Percentiles rank a stretch among this genome's conserved stretches.
Evolutionary conservation across 352 stramenopile genomes (phyloP).

Genomic region (Globisporangium heterothallicum): DNA sequence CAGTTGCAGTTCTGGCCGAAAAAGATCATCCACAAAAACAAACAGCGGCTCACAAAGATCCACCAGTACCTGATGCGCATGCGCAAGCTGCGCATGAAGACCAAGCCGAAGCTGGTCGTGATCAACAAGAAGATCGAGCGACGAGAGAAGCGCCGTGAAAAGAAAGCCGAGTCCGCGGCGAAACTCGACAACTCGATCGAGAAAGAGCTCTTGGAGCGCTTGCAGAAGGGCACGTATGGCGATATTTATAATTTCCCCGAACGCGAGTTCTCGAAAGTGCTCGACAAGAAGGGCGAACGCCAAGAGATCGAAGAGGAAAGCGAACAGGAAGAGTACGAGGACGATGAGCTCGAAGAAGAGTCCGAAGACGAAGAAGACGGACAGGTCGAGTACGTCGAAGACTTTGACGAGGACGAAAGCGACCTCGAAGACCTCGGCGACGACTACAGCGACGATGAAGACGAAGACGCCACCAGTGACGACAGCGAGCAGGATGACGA

Average conservation of each 20-base stretch:
- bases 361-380: constrained; percentile 64
- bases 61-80: constrained; percentile 99
- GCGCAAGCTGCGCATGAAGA: constrained; percentile 96
- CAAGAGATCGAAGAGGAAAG: constrained; percentile 93
- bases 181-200: constrained; percentile 95
- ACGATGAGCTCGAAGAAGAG: constrained; percentile 61
- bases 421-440: constrained; percentile 85
- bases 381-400: constrained; percentile 80
- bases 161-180: constrained; percentile 94
- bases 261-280: constrained; percentile 84
- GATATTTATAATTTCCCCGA: constrained; percentile 99
- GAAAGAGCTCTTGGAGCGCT: constrained; percentile 96
- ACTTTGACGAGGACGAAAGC: constrained; percentile 92
- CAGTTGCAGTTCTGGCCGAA: constrained; percentile 98
- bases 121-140: constrained; percentile 96
- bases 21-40: constrained; percentile 97
- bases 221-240: constrained; percentile 97
- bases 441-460: constrained; percentile 36
- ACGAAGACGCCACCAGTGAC: constrained; percentile 15
- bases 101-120: constrained; percentile 91
- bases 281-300: constrained; percentile 75
- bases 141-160: constrained; percentile 93
- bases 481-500: constrained; percentile 35
- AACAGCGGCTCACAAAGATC: constrained; percentile 99
- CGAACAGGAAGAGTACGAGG: constrained; percentile 63